These are phyloP conservation scores for Epithele typhae DNA, from an alignment of 768 basidiomycete species.

Conservation along the genomic window DNA sequence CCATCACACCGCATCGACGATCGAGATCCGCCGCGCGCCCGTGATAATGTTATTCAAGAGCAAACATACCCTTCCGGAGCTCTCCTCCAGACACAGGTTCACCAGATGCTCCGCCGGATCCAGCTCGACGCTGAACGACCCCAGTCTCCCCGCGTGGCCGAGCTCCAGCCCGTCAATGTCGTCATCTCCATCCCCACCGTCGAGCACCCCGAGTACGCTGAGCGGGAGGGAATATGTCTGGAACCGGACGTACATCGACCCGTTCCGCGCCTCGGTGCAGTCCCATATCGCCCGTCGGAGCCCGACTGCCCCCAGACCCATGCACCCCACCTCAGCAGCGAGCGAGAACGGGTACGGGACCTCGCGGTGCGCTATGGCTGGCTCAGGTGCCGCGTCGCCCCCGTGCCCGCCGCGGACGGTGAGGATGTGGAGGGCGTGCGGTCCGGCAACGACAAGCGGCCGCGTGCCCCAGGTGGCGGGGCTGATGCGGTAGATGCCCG, in stretches of 20 bases:
- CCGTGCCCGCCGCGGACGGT: too few relatives aligned
- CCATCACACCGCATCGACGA: constrained; percentile 9
- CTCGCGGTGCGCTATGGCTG: constrained; percentile 6
- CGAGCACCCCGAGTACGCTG: background rate
- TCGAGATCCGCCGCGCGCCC: constrained; percentile 10
- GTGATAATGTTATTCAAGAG: constrained; percentile 13
- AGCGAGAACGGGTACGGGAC: constrained; percentile 9
- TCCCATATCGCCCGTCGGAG: constrained; percentile 14
- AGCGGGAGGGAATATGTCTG: constrained; percentile 12
- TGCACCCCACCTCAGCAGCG: constrained; percentile 2
- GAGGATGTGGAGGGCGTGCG: constrained; percentile 10
- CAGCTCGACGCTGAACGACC: constrained; percentile 10
- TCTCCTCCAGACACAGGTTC: constrained; percentile 11
- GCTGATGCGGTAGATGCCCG: constrained; percentile 15
- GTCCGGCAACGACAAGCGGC: constrained; percentile 10
- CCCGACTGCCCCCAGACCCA: constrained; percentile 11
- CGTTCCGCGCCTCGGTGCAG: constrained; percentile 11
- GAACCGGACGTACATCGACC: constrained; percentile 11
- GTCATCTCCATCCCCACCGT: background rate
- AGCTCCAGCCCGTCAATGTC: constrained; percentile 5
- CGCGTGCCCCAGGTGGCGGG: constrained; percentile 6
- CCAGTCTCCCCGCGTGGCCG: constrained; percentile 3
- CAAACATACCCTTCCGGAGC: constrained; percentile 11
- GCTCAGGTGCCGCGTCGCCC: too few relatives aligned
- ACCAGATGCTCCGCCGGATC: constrained; percentile 13